A percentile compares a stretch with the other conserved stretches of the same genome.
These are phyloP conservation scores for Solanum hybrid DNA, from an alignment of 305 asterid species.

Conservation along the genomic window DNA sequence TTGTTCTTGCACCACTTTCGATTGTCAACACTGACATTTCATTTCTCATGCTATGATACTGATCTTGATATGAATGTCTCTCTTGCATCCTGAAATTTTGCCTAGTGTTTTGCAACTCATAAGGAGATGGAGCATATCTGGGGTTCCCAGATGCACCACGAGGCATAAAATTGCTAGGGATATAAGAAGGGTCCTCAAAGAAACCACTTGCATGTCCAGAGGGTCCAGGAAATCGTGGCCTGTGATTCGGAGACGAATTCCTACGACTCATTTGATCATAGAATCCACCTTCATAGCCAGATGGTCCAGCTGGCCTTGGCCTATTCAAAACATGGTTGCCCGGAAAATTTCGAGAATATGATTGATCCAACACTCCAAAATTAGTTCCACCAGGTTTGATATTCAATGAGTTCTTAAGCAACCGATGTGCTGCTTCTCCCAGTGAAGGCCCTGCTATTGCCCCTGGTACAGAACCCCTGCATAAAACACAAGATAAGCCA, in stretches of 20 bases:
- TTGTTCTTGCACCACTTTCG: slow-evolving; percentile 29
- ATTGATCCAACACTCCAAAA: slow-evolving; percentile 22
- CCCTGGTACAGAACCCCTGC: slow-evolving; percentile 76
- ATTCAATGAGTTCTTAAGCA: slow-evolving; percentile 64
- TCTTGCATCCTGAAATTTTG: slow-evolving; percentile 33
- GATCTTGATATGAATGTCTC: slow-evolving; percentile 36
- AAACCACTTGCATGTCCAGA: slow-evolving; percentile 35
- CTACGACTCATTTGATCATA: slow-evolving; percentile 27
- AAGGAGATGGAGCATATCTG: slow-evolving; percentile 21
- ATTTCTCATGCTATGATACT: slow-evolving; percentile 36
- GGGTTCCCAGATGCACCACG: slow-evolving; percentile 30
- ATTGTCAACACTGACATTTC: slow-evolving; percentile 48
- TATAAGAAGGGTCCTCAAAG: slow-evolving; percentile 28
- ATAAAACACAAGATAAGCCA: slow-evolving; percentile 13
- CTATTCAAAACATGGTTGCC: slow-evolving; percentile 34
- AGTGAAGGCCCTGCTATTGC: slow-evolving; percentile 75
- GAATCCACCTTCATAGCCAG: slow-evolving; percentile 57
- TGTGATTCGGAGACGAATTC: slow-evolving; percentile 25
- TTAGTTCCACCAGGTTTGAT: slow-evolving; percentile 27
- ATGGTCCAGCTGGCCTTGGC: slow-evolving; percentile 70
- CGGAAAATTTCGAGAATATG: slow-evolving; percentile 25
- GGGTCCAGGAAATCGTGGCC: slow-evolving; percentile 34
- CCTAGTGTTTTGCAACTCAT: slow-evolving; percentile 32
- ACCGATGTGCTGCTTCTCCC: slow-evolving; percentile 95
- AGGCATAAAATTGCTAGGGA: slow-evolving; percentile 16